Base-by-base conservation (phyloP, 441 rosid genomes). In the Aquilaria agallochum region DNA sequence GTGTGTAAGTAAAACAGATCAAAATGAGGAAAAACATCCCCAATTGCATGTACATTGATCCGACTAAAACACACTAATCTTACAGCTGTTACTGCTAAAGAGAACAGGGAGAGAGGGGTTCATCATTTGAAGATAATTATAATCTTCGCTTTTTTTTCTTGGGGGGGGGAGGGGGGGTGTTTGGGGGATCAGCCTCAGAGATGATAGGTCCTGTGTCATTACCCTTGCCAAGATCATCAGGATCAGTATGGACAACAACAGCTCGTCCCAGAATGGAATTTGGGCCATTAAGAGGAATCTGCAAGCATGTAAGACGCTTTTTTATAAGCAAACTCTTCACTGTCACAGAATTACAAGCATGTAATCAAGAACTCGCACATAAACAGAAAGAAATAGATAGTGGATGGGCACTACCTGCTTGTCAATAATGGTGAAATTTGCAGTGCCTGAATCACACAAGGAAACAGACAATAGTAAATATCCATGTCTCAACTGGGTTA, bases 201-300 rank as follows among this genome's bases (percentile, higher is more conserved):
- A 40, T 5, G 45, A 40, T 40, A 40, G 6, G 45, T 40, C 45
- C 45, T 6, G 20, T 50, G 34, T 44, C 52, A 48, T 77, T 69
- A 92, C 98, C 98, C 84, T 74, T 92, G 74, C 98, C 98, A 53
- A 92, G 98, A 75, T 92, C 98, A 81, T 93, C 98, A 59, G 96
- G 91, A 77, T 93, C 98, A 2, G 80, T 76, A 68, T 93, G 98
- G 66, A 89, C 93, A 72, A 93, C 97, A 63, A 93, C 86, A 50
- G 98, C 97, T 76, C 98, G 86, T 75, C 98, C 98, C 42, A 93
- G 50, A 64, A 93, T 88, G 15, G 97, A 85, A 68, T 80, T 56
- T 59, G 87, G 85, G 61, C 97, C 96, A 52, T 71, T 20, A 40
- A 93, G 97, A 77, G 98, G 96, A 72, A 93, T 90, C 85, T 93